Evolutionary conservation across 495 filamentous ascomycete genomes (phyloP), one percentile per base, ranked within the genome.

Genomic region (Annulohypoxylon bovei): DNA sequence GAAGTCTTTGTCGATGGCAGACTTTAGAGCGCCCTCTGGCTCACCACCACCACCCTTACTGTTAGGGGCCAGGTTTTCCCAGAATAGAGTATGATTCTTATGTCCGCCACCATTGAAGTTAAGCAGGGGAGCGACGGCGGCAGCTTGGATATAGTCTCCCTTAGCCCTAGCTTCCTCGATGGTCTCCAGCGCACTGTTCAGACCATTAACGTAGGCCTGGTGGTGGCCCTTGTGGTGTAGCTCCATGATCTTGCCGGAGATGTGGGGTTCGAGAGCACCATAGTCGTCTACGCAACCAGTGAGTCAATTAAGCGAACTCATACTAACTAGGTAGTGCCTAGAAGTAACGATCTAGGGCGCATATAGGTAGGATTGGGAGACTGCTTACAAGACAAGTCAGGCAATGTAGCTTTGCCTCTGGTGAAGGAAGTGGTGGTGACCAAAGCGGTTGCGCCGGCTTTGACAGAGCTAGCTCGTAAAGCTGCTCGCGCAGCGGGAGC

Each of bases 231-330:
- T 85, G 86, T 93, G 88, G 81, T 93, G 91, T 6, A 93, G 85
- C 87, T 99, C 95, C 95, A 99, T 99, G 84, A 99, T 99, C 86
- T 93, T 90, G 83, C 93, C 94, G 42, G 91, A 94, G 83, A 99
- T 96, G 78, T 92, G 81, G 70, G 95, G 95, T 80, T 99, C 95
- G 76, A 99, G 93, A 23, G 93, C 95, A 68, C 89, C 89, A 81
- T 93, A 95, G 82, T 94, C 92, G 77, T 94, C 91, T 94, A 66
- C 1, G 11, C 20, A 35, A 25, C 1, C 25, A 12, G 44, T 27
- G 69, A 58, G 25, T 55, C 40, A 50, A 50, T 27, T 52, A 18
- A 37, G 44, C 1, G 2, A 25, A 5, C 12, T 22, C 37, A 12
- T 30, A 57, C 22, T 9, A 12, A 42, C 27, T 32, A 23, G 67